Base-by-base conservation (phyloP, 176 grass and related monocot genomes). In the Ensete glaucum region DNA sequence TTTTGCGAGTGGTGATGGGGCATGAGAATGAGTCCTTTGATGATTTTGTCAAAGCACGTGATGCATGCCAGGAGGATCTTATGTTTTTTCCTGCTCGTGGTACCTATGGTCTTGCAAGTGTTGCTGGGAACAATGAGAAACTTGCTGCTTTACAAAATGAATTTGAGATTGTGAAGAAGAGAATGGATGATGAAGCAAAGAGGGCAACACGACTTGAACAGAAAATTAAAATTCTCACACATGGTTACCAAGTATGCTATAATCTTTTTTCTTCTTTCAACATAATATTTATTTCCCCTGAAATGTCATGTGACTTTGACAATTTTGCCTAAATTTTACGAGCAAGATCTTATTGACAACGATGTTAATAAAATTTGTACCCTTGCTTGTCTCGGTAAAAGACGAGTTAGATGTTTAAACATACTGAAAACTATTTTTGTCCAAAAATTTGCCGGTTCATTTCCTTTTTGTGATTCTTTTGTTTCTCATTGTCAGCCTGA, bases 21-120 rank as follows among this genome's bases (percentile, higher is more conserved):
- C 90, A 97, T 80, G 93, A 83, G 74, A 86, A 81, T 79, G 93
- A 87, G 69, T 71, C 87, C 64, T 87, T 97, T 69, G 93, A 97
- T 67, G 90, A 92, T 58, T 97, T 97, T 73, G 81, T 92, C 8
- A 92, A 88, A 80, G 90, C 89, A 65, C 93, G 74, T 64, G 90
- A 88, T 88, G 83, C 93, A 75, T 97, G 93, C 81, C 87, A 92
- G 73, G 90, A 97, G 24, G 93, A 97, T 78, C 90, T 97, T 77
- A 88, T 93, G 88, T 90, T 88, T 83, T 97, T 97, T 54, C 93
- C 85, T 64, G 68, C 59, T 69, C 90, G 77, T 54, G 82, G 80
- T 64, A 90, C 78, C 80, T 92, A 92, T 81, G 90, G 93, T 77
- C 86, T 97, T 76, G 85, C 85, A 53, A 97, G 93, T 71, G 79